Evolutionary conservation across 2,329 filamentous ascomycete genomes (phyloP), one percentile per base, ranked within the genome.

Genomic region (Aspergillus thermomutatus): DNA sequence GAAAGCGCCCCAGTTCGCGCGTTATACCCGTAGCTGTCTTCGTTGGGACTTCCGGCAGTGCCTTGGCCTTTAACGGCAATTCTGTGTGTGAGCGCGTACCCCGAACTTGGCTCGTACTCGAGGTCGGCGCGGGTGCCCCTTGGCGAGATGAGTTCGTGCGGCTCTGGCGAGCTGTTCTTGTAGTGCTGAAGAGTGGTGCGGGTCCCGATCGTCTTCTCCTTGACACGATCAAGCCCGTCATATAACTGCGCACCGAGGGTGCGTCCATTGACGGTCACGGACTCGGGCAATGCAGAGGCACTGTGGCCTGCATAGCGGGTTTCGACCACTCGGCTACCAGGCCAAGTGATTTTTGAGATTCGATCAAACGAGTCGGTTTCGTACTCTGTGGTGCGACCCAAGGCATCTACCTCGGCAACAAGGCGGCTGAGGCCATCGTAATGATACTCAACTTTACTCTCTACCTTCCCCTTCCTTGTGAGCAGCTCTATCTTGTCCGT

Each of bases 381-480:
- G 43, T 57, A 57, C 49, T 51, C 40, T 6, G 55, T 57, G 7
- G 14, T n/a, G 5, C 25, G 52, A 10, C 52, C 55, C 17, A 52
- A 27, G 10, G 7, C 11, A 49, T 57, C 52, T 8, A 6, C 40
- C 28, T 28, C 14, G 25, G 52, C 7, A 11, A 25, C 5, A 11
- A 27, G 52, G n/a, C 52, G 52, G 2, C 52, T 41, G 11, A 57
- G 31, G 1, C 55, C 52, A 46, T 57, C 52, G 14, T 57, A 57
- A 10, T 4, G n/a, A 26, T 49, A 52, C 1, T 19, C 8, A 1
- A 43, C 9, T 3, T 9, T 52, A 26, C 41, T 49, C 1, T 54
- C 19, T 25, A 34, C 21, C 2, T 41, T 37, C 9, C 48, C 55
- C n/a, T 57, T 19, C 1, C 19, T 21, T 2, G 14, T 17, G 9